Evolutionary conservation across 805 yeast species (phyloP), one percentile per base, ranked within the genome.

Genomic region (Candida maltosa): DNA sequence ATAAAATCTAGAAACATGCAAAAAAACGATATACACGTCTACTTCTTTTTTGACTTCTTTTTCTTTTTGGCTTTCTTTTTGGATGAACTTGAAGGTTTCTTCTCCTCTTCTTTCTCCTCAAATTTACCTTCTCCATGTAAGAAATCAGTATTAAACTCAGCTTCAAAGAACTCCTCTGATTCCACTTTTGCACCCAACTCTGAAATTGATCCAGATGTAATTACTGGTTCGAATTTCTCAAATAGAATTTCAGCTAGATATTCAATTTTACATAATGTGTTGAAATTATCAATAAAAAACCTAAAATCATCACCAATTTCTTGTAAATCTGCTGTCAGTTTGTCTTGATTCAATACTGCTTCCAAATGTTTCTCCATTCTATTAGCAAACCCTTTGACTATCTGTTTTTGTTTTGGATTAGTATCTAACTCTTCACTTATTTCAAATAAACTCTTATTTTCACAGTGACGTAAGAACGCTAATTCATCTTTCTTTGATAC

Each of bases 71-170:
- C 11, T 16, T 31, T 31, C 27, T 31, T 31, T 3, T 27, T 34
- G 10, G 18, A 19, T 15, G 22, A 22, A 19, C 20, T 15, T 8
- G 6, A 8, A 11, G 24, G 11, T 3, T 46, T 39, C 41, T 44
- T 48, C 38, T 46, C 48, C 44, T 51, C 54, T 32, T 48, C 45
- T 41, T 56, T 51, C 47, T 58, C 55, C 43, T 58, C 45, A 26
- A 45, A 51, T 6, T 50, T 38, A 6, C 47, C 58, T 14, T 48
- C 53, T 4, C 62, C 63, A 26, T 55, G 52, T 14, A 60, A 44
- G 32, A 57, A 58, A 10, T 52, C 56, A 12, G 50, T 52, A 38
- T 47, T 60, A 39, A 58, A 60, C 34, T 62, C 65, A 2, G 63
- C 47, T 10, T 51, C 58, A 16, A 20, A 21, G 4, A 16, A 27